phyloP scores from a whole-genome alignment of 2,329 filamentous ascomycete species.

The Phialophora macrospora region DNA sequence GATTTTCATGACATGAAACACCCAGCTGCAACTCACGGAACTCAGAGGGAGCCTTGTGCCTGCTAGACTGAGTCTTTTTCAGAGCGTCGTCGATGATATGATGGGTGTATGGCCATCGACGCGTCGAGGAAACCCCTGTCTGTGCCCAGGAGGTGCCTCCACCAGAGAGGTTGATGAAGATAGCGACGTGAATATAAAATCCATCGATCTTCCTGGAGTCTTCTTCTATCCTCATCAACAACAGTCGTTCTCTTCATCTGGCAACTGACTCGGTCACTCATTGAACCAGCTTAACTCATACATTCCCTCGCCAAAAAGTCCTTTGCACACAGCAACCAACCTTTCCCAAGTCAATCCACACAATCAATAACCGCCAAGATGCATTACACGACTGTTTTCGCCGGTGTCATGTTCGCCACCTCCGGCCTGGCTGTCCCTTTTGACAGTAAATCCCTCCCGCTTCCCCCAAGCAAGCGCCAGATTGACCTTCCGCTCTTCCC shows the following conservation, averaged over 20 bases:
- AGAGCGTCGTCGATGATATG: neutral
- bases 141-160: neutral
- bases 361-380: conserved; percentile 28
- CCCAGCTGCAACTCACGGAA: neutral
- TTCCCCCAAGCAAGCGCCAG: no score
- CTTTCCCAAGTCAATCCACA: conserved; percentile 7
- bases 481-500: no score
- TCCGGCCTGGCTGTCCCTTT: conserved; percentile 33
- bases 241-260: conserved; percentile 9
- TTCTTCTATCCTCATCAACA: conserved; percentile 21
- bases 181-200: conserved; percentile 17
- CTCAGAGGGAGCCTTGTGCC: neutral
- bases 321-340: neutral
- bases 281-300: neutral
- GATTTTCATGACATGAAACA: neutral
- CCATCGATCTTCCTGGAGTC: neutral
- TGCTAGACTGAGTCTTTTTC: neutral
- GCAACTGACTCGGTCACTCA: conserved; percentile 7
- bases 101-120: neutral
- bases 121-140: neutral
- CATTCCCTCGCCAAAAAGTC: conserved; percentile 13
- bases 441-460: conserved; percentile 19
- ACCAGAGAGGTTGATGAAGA: neutral
- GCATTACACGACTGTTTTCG: conserved; percentile 33
- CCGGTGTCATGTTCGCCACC: conserved; percentile 29